Conservation (phyloP, 345 rosid genomes). For the Tarenaya hassleriana region DNA sequence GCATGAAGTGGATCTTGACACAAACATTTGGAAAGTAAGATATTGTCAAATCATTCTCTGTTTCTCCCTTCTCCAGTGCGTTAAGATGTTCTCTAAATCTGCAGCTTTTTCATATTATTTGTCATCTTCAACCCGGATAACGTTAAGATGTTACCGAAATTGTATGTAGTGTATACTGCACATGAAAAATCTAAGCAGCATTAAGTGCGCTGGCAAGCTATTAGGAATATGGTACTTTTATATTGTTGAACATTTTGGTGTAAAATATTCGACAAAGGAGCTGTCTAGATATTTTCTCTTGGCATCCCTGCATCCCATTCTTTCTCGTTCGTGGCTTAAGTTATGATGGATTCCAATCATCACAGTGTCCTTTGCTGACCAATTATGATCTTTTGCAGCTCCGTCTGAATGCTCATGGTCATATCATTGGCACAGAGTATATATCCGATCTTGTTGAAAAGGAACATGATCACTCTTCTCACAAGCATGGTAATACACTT, state of each 20-base stretch:
- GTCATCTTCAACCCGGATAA: background rate
- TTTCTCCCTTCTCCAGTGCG: too few species aligned
- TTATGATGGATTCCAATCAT: slow-evolving; percentile 6
- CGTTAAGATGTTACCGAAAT: background rate
- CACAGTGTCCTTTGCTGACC: slow-evolving; percentile 24
- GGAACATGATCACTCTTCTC: slow-evolving; percentile 48
- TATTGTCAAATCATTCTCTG: too few species aligned
- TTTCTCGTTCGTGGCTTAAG: background rate
- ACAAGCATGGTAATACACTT: slow-evolving; percentile 63
- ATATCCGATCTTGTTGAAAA: slow-evolving; percentile 91
- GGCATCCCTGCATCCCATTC: background rate
- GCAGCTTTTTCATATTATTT: slow-evolving; percentile 11
- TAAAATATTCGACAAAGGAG: background rate
- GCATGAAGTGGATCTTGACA: slow-evolving; percentile 99
- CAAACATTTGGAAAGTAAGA: slow-evolving; percentile 94
- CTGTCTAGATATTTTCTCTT: slow-evolving; percentile 6
- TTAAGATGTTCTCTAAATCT: slow-evolving; percentile 14
- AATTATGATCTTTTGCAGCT: slow-evolving; percentile 55
- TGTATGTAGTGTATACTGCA: background rate
- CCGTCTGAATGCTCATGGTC: slow-evolving; percentile 76
- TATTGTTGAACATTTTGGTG: background rate
- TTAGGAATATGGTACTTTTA: background rate
- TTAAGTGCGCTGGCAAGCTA: too few species aligned
- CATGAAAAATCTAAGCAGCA: background rate
- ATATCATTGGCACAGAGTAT: slow-evolving; percentile 87